A percentile compares a stretch with the other conserved stretches of the same genome.
phyloP scores from a whole-genome alignment of 2,329 filamentous ascomycete genomes.

The Sporothrix variecibatus region DNA sequence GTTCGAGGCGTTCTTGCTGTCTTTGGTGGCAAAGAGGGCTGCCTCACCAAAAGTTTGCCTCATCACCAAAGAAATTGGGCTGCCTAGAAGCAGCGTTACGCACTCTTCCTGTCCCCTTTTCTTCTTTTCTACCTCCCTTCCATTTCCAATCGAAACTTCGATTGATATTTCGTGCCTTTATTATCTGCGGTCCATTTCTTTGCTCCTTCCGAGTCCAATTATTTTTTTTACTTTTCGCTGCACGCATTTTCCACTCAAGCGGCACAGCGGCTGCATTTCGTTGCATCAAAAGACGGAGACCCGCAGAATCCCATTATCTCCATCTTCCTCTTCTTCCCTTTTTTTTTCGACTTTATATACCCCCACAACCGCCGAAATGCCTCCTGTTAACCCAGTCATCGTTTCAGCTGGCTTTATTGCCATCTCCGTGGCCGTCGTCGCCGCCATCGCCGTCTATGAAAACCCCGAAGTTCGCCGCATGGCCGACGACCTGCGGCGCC shows the following conservation, averaged over 20 bases:
- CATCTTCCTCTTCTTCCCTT: not conserved
- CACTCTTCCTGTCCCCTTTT: not conserved
- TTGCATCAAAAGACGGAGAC: slow-evolving; percentile 7
- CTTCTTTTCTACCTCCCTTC: not conserved
- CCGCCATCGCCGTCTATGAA: slow-evolving; percentile 64
- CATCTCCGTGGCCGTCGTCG: slow-evolving; percentile 58
- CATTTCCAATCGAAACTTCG: not conserved
- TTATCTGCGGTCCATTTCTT: not conserved
- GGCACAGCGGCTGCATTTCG: not conserved
- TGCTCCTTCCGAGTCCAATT: not conserved
- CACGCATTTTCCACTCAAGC: not conserved
- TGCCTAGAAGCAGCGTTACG: slow-evolving; percentile 20
- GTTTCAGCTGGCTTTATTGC: slow-evolving; percentile 61
- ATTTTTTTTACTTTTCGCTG: not conserved
- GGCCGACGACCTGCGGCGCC: slow-evolving; percentile 61
- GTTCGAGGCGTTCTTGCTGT: not conserved
- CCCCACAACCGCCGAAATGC: slow-evolving; percentile 45
- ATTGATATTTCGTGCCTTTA: not conserved
- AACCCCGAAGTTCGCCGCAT: slow-evolving; percentile 64
- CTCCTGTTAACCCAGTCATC: slow-evolving; percentile 56
- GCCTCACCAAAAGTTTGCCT: slow-evolving; percentile 25
- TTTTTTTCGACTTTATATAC: not conserved
- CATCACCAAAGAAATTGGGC: slow-evolving; percentile 22
- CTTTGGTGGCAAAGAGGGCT: slow-evolving; percentile 17
- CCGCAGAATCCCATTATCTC: not conserved